These are phyloP conservation scores for Lathyrus tuberosus DNA, from an alignment of 306 rosid genomes.

Conservation along the genomic window DNA sequence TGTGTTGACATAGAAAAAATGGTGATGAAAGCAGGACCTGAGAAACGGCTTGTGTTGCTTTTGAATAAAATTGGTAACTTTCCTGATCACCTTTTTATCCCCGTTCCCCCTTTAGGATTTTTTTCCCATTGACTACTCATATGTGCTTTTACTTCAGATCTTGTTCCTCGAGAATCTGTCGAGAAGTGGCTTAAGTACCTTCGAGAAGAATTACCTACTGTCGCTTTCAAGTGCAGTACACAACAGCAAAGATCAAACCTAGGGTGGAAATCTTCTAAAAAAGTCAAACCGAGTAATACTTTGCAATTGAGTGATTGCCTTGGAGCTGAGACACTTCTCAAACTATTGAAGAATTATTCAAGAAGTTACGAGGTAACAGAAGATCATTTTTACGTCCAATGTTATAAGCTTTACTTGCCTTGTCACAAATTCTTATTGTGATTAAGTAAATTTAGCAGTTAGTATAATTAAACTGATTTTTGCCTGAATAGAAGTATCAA, in stretches of 20 bases:
- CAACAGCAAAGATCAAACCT: conserved; percentile 93
- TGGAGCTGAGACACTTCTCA: conserved; percentile 93
- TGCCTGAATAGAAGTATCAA: conserved; percentile 12
- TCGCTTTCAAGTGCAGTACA: conserved; percentile 95
- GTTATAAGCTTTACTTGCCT: not conserved
- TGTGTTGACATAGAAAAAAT: conserved; percentile 83
- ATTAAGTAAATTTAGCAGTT: not conserved
- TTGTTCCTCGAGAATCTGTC: conserved; percentile 89
- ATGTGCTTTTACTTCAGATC: conserved; percentile 59
- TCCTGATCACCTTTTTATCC: not conserved
- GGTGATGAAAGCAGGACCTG: conserved; percentile 80
- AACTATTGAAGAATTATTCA: conserved; percentile 91
- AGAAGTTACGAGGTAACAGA: conserved; percentile 85
- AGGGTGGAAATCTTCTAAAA: conserved; percentile 87
- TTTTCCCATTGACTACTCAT: conserved; percentile 23
- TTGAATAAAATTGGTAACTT: conserved; percentile 87
- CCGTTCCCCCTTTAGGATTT: not conserved
- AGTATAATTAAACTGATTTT: not conserved
- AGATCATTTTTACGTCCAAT: not conserved
- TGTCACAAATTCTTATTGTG: not conserved
- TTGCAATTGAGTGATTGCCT: conserved; percentile 91
- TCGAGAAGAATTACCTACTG: conserved; percentile 95
- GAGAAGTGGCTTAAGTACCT: conserved; percentile 96
- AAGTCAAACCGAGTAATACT: conserved; percentile 62
- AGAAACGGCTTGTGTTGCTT: conserved; percentile 85